Conservation (phyloP, 176 grass and related monocot genomes). For the Chloris gayana region DNA sequence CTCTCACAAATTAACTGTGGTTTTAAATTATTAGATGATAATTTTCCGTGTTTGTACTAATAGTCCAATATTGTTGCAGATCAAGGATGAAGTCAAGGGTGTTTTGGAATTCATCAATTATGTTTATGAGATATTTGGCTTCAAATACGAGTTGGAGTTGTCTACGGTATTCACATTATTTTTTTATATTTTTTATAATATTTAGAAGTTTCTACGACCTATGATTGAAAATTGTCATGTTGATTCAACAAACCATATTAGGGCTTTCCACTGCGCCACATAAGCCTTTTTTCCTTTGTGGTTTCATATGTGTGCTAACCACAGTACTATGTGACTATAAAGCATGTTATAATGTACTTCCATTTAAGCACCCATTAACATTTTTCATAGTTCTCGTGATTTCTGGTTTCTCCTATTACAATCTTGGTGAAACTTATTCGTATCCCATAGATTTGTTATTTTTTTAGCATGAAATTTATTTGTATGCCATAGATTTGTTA, state of each 20-base stretch:
- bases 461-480: background rate
- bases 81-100: slow-evolving; percentile 87
- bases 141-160: slow-evolving; percentile 93
- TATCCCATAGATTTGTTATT: no score
- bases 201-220: slow-evolving; percentile 17
- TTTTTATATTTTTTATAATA: slow-evolving; percentile 23
- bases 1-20: background rate
- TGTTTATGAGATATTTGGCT: slow-evolving; percentile 89
- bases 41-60: slow-evolving; percentile 11
- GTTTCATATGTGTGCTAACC: background rate
- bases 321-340: background rate
- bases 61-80: slow-evolving; percentile 55
- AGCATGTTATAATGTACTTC: slow-evolving; percentile 1
- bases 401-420: background rate
- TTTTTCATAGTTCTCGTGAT: background rate
- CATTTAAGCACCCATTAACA: background rate
- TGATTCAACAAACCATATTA: slow-evolving; percentile 1
- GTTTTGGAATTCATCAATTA: slow-evolving; percentile 90
- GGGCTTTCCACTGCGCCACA: background rate
- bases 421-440: no score
- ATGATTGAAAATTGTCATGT: slow-evolving; percentile 5
- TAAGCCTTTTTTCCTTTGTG: background rate
- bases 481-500: background rate
- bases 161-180: slow-evolving; percentile 73
- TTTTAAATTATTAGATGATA: slow-evolving; percentile 2